phyloP scores from a whole-genome alignment of 2,329 filamentous ascomycete species.

The Achaetomium macrosporum region DNA sequence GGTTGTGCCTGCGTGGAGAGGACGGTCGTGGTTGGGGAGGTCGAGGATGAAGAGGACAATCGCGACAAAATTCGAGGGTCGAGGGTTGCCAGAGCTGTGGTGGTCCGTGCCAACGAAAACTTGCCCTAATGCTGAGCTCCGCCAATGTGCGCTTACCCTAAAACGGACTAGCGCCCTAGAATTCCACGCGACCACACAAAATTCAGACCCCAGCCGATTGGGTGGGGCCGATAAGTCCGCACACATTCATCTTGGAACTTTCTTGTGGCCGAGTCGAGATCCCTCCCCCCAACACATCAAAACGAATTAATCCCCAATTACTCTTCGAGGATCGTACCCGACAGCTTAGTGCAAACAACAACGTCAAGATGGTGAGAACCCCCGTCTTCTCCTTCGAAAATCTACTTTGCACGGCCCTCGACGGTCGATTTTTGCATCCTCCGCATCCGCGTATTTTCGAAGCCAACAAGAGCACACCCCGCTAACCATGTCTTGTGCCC shows the following conservation, averaged over 20 bases:
- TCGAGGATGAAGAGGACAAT: slow-evolving; percentile 30
- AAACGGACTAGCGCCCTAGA: neutral
- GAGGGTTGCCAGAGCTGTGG: slow-evolving; percentile 17
- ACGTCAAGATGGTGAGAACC: slow-evolving; percentile 54
- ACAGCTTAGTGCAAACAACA: slow-evolving; percentile 44
- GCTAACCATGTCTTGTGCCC: slow-evolving; percentile 17
- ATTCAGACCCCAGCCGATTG: slow-evolving; percentile 11
- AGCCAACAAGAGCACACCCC: slow-evolving; percentile 10
- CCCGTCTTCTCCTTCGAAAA: neutral
- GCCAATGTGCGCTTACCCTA: slow-evolving; percentile 2
- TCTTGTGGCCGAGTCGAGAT: slow-evolving; percentile 12
- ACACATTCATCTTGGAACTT: slow-evolving; percentile 22
- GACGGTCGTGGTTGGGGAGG: slow-evolving; percentile 14
- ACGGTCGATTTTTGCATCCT: neutral
- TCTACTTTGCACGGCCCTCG: neutral
- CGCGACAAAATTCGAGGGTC: slow-evolving; percentile 23
- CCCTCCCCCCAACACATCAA: slow-evolving; percentile 12
- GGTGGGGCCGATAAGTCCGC: slow-evolving; percentile 19
- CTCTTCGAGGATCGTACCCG: slow-evolving; percentile 65
- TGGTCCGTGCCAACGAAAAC: slow-evolving; percentile 22
- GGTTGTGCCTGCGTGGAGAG: slow-evolving; percentile 19
- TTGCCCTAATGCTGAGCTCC: slow-evolving; percentile 21
- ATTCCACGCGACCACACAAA: slow-evolving; percentile 14
- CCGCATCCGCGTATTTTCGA: no score
- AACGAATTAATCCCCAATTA: slow-evolving; percentile 20